These are phyloP conservation scores for Saccharomycopsis phalli DNA, from an alignment of 1,139 yeast genomes.

Conservation along the genomic window DNA sequence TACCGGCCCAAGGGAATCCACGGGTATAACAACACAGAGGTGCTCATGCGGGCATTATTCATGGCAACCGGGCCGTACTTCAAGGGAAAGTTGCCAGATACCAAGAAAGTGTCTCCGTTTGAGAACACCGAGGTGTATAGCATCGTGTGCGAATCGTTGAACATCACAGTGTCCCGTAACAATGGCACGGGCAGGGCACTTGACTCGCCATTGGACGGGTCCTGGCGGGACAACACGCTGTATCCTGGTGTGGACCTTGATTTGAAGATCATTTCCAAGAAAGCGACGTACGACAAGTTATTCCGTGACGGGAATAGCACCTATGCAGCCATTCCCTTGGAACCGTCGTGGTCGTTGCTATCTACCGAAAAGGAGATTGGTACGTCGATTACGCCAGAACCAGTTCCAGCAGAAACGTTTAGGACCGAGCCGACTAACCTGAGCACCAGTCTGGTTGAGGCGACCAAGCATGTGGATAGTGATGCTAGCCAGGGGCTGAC, in stretches of 20 bases:
- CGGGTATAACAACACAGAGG: constrained; percentile 72
- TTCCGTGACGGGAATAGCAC: constrained; percentile 22
- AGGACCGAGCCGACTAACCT: neutral
- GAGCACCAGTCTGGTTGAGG: neutral
- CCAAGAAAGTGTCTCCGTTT: constrained; percentile 48
- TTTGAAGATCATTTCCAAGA: constrained; percentile 36
- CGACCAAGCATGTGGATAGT: neutral
- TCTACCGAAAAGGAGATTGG: constrained; percentile 27
- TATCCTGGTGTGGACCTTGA: constrained; percentile 56
- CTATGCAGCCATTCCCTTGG: constrained; percentile 24
- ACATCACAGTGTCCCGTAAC: constrained; percentile 46
- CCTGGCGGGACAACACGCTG: constrained; percentile 45
- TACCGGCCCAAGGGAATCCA: constrained; percentile 71
- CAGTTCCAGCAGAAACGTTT: constrained; percentile 32
- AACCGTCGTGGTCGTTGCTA: constrained; percentile 27
- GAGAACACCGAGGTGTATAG: constrained; percentile 66
- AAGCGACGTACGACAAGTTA: constrained; percentile 46
- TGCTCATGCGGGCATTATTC: constrained; percentile 77
- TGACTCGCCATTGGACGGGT: constrained; percentile 32
- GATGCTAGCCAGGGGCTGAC: neutral
- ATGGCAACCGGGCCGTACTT: constrained; percentile 79
- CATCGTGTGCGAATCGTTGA: constrained; percentile 60
- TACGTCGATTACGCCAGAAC: constrained; percentile 23
- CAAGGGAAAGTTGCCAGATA: constrained; percentile 26
- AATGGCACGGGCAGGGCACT: constrained; percentile 41